Evolutionary conservation across 352 stramenopile genomes (phyloP), one percentile per base, ranked within the genome.

Genomic region (Globisporangium radiosum): DNA sequence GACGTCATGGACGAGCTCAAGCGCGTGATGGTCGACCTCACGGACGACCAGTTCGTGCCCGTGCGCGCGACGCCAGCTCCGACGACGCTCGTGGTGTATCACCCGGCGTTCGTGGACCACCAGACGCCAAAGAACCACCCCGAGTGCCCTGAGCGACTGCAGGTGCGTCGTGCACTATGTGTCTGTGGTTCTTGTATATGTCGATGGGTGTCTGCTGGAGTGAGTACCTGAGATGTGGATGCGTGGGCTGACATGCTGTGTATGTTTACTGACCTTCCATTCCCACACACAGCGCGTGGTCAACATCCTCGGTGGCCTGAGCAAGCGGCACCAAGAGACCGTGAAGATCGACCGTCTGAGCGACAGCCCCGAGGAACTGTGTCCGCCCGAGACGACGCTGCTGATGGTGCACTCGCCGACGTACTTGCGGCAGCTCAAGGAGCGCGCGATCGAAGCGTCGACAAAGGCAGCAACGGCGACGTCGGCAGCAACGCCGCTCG

Each of bases 41-140:
- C 81, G 3, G 73, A 91, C 37, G 78, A 90, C 45, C 74, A 79
- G 52, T 57, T 69, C 14, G 61, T 70, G 2, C 56, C 66, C 7
- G 47, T 61, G 0, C 48, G 57, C 8, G 62, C 70, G n/a, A 45
- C 60, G 7, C 3, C 65, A 13, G 56, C 78, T 10, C 76, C 78
- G 10, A 83, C 76, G 11, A 94, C 85, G 6, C 65, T 90, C 43
- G 81, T 94, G 43, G 69, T 91, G 55, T 94, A 94, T 55, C 85
- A 94, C 52, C 82, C 85, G 7, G 73, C 88, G 25, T 94, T 91
- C 59, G 75, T 92, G 39, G 80, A 91, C n/a, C 85, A 94, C 47
- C 76, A 91, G 59, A 94, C 85, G 5, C 85, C 85, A 7, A 85
- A 87, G 61, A 78, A 91, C 51, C 84, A 94, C 65, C 81, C 84